Evolutionary conservation across 2,329 filamentous ascomycete genomes (phyloP), one percentile per base, ranked within the genome.

Genomic region (Sporothrix mexicana): DNA sequence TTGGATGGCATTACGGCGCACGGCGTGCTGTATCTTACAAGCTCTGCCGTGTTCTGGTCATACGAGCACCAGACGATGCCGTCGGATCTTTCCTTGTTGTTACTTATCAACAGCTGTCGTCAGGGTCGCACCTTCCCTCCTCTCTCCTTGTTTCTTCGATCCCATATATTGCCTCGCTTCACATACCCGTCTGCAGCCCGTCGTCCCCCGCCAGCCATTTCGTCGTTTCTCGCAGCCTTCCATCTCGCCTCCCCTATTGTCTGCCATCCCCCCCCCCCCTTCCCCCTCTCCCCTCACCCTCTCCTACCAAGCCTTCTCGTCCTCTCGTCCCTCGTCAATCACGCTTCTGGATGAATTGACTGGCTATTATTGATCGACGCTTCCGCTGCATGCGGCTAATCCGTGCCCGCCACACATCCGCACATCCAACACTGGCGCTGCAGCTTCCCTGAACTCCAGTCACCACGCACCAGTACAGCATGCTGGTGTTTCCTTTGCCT

Each of bases 371-470:
- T 59, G 74, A 71, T 71, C 70, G 72, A 67, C 71, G 25, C 70
- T 7, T 55, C 59, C 74, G 59, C 72, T 73, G 69, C 67, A 69
- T 70, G 73, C 71, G 74, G 73, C 73, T 74, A 74, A 73, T 71
- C 68, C 20, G 68, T 36, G 55, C 23, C 67, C 47, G 70, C 68
- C 72, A 69, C 69, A 71, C 55, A 55, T 71, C 69, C 62, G 13
- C 43, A 64, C 15, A 43, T 51, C 43, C 36, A 57, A 55, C 51
- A n/a, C 36, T 69, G 66, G 23, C 17, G 68, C 69, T 64, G 30
- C 57, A 71, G 57, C 57, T n/a, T 53, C 41, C 69, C 55, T 47
- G 25, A 30, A 36, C 64, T 47, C n/a, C 61, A n/a, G 61, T 25
- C 36, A 36, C 12, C 20, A 67, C 15, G 13, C 53, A 20, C 53